Percentiles rank a stretch among this genome's conserved stretches.
These are phyloP conservation scores for Boletellus emodensis DNA, from an alignment of 768 basidiomycete genomes.

Conservation along the genomic window DNA sequence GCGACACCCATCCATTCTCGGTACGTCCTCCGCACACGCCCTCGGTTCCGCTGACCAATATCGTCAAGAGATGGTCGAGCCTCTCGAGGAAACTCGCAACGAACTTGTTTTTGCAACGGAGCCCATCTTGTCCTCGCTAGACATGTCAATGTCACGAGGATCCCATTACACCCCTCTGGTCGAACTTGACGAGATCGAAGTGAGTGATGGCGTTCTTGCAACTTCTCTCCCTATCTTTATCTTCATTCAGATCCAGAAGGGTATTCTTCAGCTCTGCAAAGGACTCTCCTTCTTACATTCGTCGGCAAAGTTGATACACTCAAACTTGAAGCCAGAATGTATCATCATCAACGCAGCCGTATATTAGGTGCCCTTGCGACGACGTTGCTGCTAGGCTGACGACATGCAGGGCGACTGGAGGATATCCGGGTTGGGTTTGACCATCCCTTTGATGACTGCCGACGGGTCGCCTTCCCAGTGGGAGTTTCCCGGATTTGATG, in stretches of 20 bases:
- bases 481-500: constrained; percentile 89
- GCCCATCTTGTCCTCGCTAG: constrained; percentile 77
- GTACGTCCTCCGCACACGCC: constrained; percentile 36
- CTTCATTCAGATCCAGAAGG: constrained; percentile 80
- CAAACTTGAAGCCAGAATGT: constrained; percentile 83
- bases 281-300: constrained; percentile 87
- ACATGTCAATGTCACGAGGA: constrained; percentile 67
- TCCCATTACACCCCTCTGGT: constrained; percentile 53
- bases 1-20: constrained; percentile 90
- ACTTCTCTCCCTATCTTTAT: constrained; percentile 3
- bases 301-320: constrained; percentile 88
- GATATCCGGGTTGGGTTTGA: constrained; percentile 83
- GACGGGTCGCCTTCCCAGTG: constrained; percentile 77
- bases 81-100: constrained; percentile 86
- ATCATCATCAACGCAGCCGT: constrained; percentile 89
- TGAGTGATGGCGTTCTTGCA: constrained; percentile 30
- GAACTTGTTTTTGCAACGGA: constrained; percentile 95
- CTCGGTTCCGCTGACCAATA: constrained; percentile 2
- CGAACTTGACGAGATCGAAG: constrained; percentile 96
- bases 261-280: constrained; percentile 88
- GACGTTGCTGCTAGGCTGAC: not conserved
- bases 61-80: constrained; percentile 88
- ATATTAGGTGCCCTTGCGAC: constrained; percentile 25
- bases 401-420: constrained; percentile 93
- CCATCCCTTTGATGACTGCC: constrained; percentile 66